Conservation (phyloP, 2,329 filamentous ascomycete genomes). For the Spiromastix sp. region DNA sequence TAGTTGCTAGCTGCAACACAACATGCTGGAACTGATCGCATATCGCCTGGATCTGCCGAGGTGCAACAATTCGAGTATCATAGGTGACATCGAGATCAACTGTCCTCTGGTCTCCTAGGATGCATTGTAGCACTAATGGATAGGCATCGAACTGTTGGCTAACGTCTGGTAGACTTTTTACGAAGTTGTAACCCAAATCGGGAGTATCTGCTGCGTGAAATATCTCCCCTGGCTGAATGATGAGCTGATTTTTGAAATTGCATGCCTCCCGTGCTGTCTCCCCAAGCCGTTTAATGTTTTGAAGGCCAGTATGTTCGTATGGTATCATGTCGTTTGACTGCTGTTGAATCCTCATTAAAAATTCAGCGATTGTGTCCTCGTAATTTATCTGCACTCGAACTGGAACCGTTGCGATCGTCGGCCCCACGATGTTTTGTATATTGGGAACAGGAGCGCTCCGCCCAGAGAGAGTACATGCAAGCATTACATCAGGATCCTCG, state of each 20-base stretch:
- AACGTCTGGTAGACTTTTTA: too few relatives aligned
- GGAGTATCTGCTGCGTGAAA: too few relatives aligned
- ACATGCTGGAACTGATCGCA: constrained; percentile 40
- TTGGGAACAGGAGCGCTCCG: constrained; percentile 28
- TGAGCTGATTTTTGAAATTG: constrained; percentile 31
- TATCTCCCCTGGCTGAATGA: constrained; percentile 19
- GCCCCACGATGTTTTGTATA: constrained; percentile 30
- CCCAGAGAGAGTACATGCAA: constrained; percentile 31
- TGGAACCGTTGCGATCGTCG: constrained; percentile 31
- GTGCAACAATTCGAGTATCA: constrained; percentile 49
- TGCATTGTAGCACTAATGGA: constrained; percentile 53
- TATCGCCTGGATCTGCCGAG: constrained; percentile 43
- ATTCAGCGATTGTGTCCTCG: constrained; percentile 32
- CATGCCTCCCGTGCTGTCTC: constrained; percentile 31
- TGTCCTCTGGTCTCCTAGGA: constrained; percentile 40
- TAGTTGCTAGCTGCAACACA: constrained; percentile 22
- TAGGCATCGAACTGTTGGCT: constrained; percentile 9
- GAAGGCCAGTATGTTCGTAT: constrained; percentile 46
- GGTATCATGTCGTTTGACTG: constrained; percentile 44
- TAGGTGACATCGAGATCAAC: constrained; percentile 55
- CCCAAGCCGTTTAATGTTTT: constrained; percentile 41
- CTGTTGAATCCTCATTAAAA: constrained; percentile 43
- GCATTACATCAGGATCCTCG: constrained; percentile 29
- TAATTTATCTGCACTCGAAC: constrained; percentile 24
- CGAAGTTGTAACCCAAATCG: too few relatives aligned